Percentiles rank a stretch among this genome's conserved stretches.
Conservation (phyloP, 2,329 filamentous ascomycete species). For the Niveomyces coronatus region DNA sequence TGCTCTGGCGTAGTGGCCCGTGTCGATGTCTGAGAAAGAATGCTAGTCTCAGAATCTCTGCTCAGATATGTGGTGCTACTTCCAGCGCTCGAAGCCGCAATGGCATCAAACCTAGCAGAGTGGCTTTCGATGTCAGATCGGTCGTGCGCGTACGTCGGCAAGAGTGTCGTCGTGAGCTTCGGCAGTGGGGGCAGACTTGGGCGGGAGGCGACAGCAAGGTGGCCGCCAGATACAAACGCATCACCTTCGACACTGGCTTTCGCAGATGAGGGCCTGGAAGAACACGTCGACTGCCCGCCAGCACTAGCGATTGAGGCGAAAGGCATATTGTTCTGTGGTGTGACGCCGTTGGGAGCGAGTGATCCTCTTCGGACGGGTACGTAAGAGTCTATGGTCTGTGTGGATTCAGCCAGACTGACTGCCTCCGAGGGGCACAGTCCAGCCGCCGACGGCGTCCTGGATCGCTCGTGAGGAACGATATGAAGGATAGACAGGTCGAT, state of each 20-base stretch:
- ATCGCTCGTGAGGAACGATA: constrained; percentile 24
- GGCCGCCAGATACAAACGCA: constrained; percentile 27
- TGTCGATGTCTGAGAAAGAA: constrained; percentile 73
- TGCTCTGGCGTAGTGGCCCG: constrained; percentile 78
- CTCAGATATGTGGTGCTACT: constrained; percentile 71
- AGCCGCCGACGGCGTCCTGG: constrained; percentile 21
- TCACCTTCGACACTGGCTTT: constrained; percentile 26
- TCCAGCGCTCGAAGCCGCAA: constrained; percentile 65
- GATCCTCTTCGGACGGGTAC: constrained; percentile 27
- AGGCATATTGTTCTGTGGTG: constrained; percentile 58
- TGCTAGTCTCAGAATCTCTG: constrained; percentile 71
- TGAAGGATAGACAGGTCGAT: constrained; percentile 46
- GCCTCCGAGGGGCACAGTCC: constrained; percentile 24
- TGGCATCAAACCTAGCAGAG: constrained; percentile 51
- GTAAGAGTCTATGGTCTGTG: constrained; percentile 26
- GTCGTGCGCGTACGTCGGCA: constrained; percentile 38
- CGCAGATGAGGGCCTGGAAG: constrained; percentile 34
- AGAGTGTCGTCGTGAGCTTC: constrained; percentile 42
- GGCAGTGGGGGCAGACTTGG: constrained; percentile 45
- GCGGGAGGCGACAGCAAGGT: constrained; percentile 38
- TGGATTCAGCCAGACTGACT: constrained; percentile 29
- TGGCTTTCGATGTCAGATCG: constrained; percentile 41
- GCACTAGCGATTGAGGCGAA: constrained; percentile 35
- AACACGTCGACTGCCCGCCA: constrained; percentile 22
- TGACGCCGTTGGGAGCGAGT: constrained; percentile 43